Base-by-base conservation (phyloP, 192 early-diverging fungal genomes). In the Coemansia umbellata region DNA sequence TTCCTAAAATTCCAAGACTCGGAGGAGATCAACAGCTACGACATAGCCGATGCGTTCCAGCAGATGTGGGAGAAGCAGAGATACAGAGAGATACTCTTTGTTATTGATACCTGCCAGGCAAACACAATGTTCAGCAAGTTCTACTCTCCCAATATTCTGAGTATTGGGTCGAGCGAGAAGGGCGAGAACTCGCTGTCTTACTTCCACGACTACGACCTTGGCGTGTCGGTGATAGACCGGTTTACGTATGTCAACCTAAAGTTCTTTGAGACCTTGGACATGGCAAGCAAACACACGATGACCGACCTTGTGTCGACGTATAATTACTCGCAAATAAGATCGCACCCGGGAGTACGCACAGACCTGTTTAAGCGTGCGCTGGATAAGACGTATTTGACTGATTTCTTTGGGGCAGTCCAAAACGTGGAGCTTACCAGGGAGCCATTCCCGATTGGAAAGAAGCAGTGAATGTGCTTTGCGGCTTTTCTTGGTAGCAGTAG, bases 1-100 rank as follows among this genome's bases (percentile, higher is more conserved):
- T 97, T 99, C 61, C 68, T 99, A 55, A 99, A 99, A 76, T 97
- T 99, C 72, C 97, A 97, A 66, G 97, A 99, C 72, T 85, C 89
- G 24, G 97, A 99, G 68, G 97, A 99, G 69, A 90, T 99, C 50
- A 88, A 91, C 51, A 87, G 88, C 31, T 89, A 94, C 51, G 97
- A 99, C 78, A 75, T 99, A 28, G 93, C 93, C 5, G 94, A 96
- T 64, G 91, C 97, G 15, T 93, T 99, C 66, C 84, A 88, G 50
- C 97, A 99, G 74, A 97, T 99, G 97, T 86, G 83, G 68, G 94
- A 99, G 76, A 95, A 97, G 71, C 84, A 87, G 63, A 71, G 88
- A 63, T 99, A 99, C 71, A 85, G 94, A 63, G 97, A 99, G 79
- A 87, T 99, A n/a, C 80, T 99, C 53, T 97, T 99, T 68, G 89